phyloP scores from a whole-genome alignment of 768 basidiomycete species.

The Tulasnella sp. region DNA sequence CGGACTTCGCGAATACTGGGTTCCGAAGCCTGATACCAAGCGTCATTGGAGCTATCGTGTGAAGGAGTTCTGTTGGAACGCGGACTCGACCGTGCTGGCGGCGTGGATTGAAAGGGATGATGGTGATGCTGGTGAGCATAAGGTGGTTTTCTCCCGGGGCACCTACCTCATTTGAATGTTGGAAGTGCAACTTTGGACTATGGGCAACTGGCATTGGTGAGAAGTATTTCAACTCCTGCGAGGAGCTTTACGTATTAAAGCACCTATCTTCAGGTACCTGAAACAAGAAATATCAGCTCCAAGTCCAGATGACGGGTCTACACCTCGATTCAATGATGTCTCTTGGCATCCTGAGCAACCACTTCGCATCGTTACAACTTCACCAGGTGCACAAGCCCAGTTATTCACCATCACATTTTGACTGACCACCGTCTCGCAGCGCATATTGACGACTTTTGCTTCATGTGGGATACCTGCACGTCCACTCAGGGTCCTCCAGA shows the following conservation, averaged over 20 bases:
- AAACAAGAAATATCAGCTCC: constrained; percentile 74
- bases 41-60: constrained; percentile 55
- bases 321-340: constrained; percentile 56
- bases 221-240: not conserved
- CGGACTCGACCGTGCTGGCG: constrained; percentile 73
- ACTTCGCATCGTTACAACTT: constrained; percentile 52
- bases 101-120: constrained; percentile 67
- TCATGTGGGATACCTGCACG: constrained; percentile 67
- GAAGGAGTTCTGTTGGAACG: constrained; percentile 72
- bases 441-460: constrained; percentile 41
- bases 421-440: constrained; percentile 26
- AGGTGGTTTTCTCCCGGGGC: not conserved
- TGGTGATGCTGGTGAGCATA: constrained; percentile 57
- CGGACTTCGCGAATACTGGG: constrained; percentile 35
- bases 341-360: constrained; percentile 82
- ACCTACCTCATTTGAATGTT: not conserved
- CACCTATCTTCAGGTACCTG: constrained; percentile 52
- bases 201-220: constrained; percentile 89
- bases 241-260: not conserved
- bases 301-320: constrained; percentile 18
- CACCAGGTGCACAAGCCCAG: constrained; percentile 36
- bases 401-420: not conserved
- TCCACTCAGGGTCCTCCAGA: constrained; percentile 48
- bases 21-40: constrained; percentile 24
- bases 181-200: constrained; percentile 87